phyloP scores from a whole-genome alignment of 2,329 filamentous ascomycete genomes.

The Penicillium sclerotiorum region DNA sequence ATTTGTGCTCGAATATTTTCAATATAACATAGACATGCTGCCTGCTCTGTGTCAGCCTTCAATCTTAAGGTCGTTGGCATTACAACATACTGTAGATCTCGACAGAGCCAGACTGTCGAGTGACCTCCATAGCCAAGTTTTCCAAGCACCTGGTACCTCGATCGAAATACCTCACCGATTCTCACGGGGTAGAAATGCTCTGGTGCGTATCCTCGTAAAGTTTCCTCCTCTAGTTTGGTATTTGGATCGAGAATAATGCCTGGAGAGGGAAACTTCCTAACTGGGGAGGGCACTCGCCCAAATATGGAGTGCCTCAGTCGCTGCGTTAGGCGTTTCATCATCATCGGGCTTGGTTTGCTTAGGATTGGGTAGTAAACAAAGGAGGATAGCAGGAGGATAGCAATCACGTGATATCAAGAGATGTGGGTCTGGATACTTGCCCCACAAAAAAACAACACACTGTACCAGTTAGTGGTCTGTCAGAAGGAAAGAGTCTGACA shows the following conservation, averaged over 20 bases:
- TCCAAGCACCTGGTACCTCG: slow-evolving; percentile 16
- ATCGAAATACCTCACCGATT: slow-evolving; percentile 17
- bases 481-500: too few species aligned
- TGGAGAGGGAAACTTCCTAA: not conserved
- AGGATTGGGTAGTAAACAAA: too few species aligned
- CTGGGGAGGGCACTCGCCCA: slow-evolving; percentile 1
- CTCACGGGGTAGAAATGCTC: slow-evolving; percentile 13
- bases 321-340: slow-evolving; percentile 6
- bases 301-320: slow-evolving; percentile 3
- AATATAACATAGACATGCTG: slow-evolving; percentile 14
- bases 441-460: too few species aligned
- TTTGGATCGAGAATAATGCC: slow-evolving; percentile 5
- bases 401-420: too few species aligned
- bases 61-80: not conserved
- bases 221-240: slow-evolving; percentile 20
- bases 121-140: slow-evolving; percentile 17
- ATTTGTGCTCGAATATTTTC: slow-evolving; percentile 19
- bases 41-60: slow-evolving; percentile 4
- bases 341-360: too few species aligned
- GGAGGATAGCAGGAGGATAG: too few species aligned
- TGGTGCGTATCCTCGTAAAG: slow-evolving; percentile 10
- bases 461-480: too few species aligned
- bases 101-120: slow-evolving; percentile 17
- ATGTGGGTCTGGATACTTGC: too few species aligned
- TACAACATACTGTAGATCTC: slow-evolving; percentile 15